Base-by-base conservation (phyloP, 2,329 filamentous ascomycete species). In the Mycosphaerella arachidis region DNA sequence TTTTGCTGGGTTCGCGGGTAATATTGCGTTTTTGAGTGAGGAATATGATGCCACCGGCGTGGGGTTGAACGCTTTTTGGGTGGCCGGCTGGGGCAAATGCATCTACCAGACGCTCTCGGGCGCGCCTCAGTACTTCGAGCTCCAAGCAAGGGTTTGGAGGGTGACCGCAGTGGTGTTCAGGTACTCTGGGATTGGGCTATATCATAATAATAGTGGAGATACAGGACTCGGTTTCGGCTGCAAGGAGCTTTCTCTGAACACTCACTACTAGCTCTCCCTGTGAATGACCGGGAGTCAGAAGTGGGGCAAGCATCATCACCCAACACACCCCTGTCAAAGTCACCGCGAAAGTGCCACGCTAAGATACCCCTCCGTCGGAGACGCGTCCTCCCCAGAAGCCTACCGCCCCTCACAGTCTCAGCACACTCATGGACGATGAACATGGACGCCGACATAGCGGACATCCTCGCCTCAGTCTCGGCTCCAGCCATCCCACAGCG, bases 381-480 rank as follows among this genome's bases (percentile, higher is more conserved):
- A 43, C 40, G 40, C 40, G 40, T 43, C 18, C 40, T 8, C n/a
- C 1, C n/a, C 3, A 4, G 12, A 37, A 35, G 35, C 35, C 13
- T 43, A 13, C 13, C 40, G 7, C 40, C 40, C n/a, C n/a, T 18
- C 16, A 46, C 53, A 16, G 4, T 46, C 18, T 40, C 6, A 10
- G 12, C 31, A 8, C 31, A 3, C 40, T 7, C 7, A 13, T 16
- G 18, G 9, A 40, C 4, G 12, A 13, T 27, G 27, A 62, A 35
- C 20, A 71, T 70, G 68, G 67, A 67, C 61, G 62, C 57, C 62
- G 77, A 81, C 60, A 81, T 81, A 63, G 74, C 77, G 65, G 81
- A 83, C 70, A 80, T 83, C 62, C 78, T 82, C 66, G 79, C 79
- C 63, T 78, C 80, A 43, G 77, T 82, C 33, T 73, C 76, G n/a